Evolutionary conservation across 78 protist species (phyloP).

Genomic region (Dictyostelium brefeldianum): DNA sequence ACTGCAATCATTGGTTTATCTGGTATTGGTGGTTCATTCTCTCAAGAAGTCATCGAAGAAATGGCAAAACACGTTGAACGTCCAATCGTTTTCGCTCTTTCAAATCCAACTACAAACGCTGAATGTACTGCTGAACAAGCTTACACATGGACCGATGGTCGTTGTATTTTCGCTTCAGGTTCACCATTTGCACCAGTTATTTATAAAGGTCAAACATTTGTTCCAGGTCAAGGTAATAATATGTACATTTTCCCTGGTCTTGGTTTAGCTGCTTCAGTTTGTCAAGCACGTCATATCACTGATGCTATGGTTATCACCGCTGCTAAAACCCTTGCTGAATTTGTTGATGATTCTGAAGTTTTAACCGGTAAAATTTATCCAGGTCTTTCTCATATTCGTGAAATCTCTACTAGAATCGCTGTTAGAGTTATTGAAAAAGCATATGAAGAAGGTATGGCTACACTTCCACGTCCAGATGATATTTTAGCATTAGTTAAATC

Average conservation of each 20-base stretch:
- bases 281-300: slow-evolving; percentile 83
- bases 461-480: slow-evolving; percentile 38
- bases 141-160: slow-evolving; percentile 91
- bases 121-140: slow-evolving; percentile 97
- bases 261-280: slow-evolving; percentile 90
- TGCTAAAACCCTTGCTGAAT: slow-evolving; percentile 84
- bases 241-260: slow-evolving; percentile 97
- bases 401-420: slow-evolving; percentile 60
- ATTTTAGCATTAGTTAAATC: slow-evolving; percentile 30
- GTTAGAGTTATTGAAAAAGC: slow-evolving; percentile 77
- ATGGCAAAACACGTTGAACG: slow-evolving; percentile 65
- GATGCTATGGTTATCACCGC: slow-evolving; percentile 90
- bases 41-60: slow-evolving; percentile 84
- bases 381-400: slow-evolving; percentile 65
- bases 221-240: slow-evolving; percentile 92
- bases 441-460: slow-evolving; percentile 75
- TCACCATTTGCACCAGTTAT: slow-evolving; percentile 92
- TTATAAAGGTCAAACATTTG: slow-evolving; percentile 50
- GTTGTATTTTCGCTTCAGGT: slow-evolving; percentile 94
- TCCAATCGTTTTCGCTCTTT: slow-evolving; percentile 97
- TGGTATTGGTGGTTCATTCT: slow-evolving; percentile 89
- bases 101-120: slow-evolving; percentile 94
- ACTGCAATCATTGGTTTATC: slow-evolving; percentile 94
- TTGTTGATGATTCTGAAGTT: slow-evolving; percentile 77
- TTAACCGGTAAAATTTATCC: slow-evolving; percentile 73